phyloP scores from a whole-genome alignment of 192 early-diverging fungal genomes.

The Martensiomyces pterosporus region DNA sequence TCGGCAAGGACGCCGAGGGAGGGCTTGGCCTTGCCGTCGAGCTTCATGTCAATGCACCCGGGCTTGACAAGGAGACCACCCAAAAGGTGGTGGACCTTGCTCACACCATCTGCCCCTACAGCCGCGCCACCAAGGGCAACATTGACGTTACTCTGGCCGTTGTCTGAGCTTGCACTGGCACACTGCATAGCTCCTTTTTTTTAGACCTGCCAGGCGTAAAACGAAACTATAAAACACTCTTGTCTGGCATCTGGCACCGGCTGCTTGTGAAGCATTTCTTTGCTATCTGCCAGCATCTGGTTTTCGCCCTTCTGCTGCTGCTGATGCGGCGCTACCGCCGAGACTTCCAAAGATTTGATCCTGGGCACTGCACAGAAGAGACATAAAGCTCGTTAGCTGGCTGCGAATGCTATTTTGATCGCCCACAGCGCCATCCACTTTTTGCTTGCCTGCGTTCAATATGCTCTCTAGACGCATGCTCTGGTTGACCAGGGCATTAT shows the following conservation, averaged over 20 bases:
- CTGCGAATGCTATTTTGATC: conserved; percentile 31
- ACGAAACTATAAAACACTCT: no score
- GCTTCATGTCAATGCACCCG: conserved; percentile 46
- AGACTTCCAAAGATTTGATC: conserved; percentile 35
- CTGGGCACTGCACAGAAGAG: conserved; percentile 39
- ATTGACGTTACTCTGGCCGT: conserved; percentile 53
- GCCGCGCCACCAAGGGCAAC: conserved; percentile 52
- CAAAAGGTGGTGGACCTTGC: conserved; percentile 50
- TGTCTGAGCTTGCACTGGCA: no score
- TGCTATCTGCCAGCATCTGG: no score
- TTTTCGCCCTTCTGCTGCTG: no score
- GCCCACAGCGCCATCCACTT: conserved; percentile 21
- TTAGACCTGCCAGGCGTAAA: no score
- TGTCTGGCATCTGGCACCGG: no score
- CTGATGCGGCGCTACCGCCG: no score
- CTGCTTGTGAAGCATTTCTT: no score
- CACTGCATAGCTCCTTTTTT: no score
- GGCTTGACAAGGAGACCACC: conserved; percentile 41
- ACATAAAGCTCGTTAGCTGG: conserved; percentile 35
- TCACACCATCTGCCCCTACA: conserved; percentile 56
- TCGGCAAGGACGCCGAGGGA: conserved; percentile 51
- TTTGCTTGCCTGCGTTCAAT: conserved; percentile 22
- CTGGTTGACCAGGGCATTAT: conserved; percentile 46
- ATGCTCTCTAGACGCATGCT: conserved; percentile 35
- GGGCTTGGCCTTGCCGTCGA: conserved; percentile 53